Conservation (phyloP, 2,329 filamentous ascomycete species). For the Epicoccum nigrum region DNA sequence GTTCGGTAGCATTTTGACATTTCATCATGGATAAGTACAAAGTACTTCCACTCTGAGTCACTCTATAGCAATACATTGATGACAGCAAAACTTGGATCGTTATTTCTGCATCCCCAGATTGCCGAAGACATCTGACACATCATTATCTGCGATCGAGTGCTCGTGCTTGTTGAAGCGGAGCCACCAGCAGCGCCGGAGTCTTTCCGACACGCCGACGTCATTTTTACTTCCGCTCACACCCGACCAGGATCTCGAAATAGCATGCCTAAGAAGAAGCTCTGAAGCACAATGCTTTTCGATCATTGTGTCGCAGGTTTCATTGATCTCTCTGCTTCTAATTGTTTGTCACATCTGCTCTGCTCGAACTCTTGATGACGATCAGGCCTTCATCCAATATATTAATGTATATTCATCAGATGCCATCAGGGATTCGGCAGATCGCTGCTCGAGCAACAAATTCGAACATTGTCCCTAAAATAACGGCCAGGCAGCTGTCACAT, state of each 20-base stretch:
- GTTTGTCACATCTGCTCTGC: background rate
- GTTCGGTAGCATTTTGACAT: background rate
- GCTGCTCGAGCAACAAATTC: slow-evolving; percentile 15
- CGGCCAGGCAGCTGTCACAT: slow-evolving; percentile 4
- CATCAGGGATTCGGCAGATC: slow-evolving; percentile 27
- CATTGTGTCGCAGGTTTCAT: background rate
- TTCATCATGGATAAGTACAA: too few relatives aligned
- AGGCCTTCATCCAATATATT: slow-evolving; percentile 4
- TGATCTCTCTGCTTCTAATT: too few relatives aligned
- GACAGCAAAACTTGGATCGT: too few relatives aligned
- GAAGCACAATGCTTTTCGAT: background rate
- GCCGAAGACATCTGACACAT: too few relatives aligned
- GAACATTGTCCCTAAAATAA: background rate
- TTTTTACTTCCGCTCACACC: slow-evolving; percentile 16
- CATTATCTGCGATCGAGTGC: background rate
- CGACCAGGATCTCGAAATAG: slow-evolving; percentile 7
- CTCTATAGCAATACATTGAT: too few relatives aligned
- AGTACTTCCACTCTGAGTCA: too few relatives aligned
- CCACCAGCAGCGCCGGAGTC: slow-evolving; percentile 3
- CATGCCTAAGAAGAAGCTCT: background rate
- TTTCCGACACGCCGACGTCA: slow-evolving; percentile 14
- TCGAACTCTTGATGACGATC: background rate
- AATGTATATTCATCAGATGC: slow-evolving; percentile 23
- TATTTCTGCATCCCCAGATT: too few relatives aligned
- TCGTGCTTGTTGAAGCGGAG: slow-evolving; percentile 1